Evolutionary conservation across 768 basidiomycete genomes (phyloP).

Genomic region (Leccinum variicolor): DNA sequence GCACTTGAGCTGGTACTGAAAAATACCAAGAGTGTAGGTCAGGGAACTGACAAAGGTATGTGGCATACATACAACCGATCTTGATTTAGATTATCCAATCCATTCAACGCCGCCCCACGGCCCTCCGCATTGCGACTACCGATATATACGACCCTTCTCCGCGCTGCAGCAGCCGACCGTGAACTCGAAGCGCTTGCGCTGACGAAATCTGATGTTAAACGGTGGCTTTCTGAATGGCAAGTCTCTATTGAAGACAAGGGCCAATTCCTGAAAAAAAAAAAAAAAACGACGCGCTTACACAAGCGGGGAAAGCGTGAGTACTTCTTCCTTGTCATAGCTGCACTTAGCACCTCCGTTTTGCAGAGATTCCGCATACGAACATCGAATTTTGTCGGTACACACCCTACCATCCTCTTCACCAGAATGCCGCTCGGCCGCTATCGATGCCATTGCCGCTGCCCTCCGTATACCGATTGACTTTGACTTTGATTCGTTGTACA

Average conservation of each 20-base stretch:
- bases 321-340: not conserved
- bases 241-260: constrained; percentile 60
- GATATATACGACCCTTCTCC: constrained; percentile 61
- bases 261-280: constrained; percentile 71
- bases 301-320: constrained; percentile 53
- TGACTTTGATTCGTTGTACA: constrained; percentile 80
- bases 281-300: constrained; percentile 49
- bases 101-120: constrained; percentile 81
- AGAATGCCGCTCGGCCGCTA: constrained; percentile 48
- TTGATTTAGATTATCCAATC: constrained; percentile 61
- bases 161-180: constrained; percentile 54
- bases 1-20: constrained; percentile 58
- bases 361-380: constrained; percentile 64
- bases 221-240: constrained; percentile 55
- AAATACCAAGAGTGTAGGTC: constrained; percentile 67
- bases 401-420: constrained; percentile 56
- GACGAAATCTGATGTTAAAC: constrained; percentile 50
- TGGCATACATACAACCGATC: constrained; percentile 6
- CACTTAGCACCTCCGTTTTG: not conserved
- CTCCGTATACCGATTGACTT: constrained; percentile 65
- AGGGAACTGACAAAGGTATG: constrained; percentile 75
- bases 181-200: constrained; percentile 63
- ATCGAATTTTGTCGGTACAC: constrained; percentile 57
- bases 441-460: constrained; percentile 60
- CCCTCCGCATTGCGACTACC: constrained; percentile 62